These are phyloP conservation scores for Wickerhamomyces sydowiorum DNA, from an alignment of 805 yeast species.

Conservation along the genomic window DNA sequence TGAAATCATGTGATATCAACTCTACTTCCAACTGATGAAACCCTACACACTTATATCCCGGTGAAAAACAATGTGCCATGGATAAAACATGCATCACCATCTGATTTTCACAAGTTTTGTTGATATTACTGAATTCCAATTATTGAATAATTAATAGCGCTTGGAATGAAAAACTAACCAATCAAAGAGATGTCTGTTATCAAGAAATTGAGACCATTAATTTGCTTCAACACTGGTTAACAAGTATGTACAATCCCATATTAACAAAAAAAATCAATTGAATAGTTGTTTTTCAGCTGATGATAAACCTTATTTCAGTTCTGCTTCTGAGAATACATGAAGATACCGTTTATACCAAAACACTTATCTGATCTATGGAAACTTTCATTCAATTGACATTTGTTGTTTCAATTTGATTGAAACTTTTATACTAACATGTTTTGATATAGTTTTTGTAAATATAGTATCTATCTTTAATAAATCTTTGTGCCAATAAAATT, in stretches of 20 bases:
- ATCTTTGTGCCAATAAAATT: no score
- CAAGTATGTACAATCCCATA: not conserved
- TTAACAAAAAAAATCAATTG: not conserved
- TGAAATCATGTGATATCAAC: no score
- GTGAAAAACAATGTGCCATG: slow-evolving; percentile 68
- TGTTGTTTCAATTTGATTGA: no score
- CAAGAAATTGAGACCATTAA: no score
- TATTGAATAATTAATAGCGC: no score
- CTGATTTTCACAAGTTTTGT: slow-evolving; percentile 43
- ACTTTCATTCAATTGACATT: not conserved
- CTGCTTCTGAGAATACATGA: slow-evolving; percentile 93
- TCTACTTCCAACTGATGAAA: slow-evolving; percentile 15
- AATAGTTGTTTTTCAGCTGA: slow-evolving; percentile 31
- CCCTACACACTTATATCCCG: slow-evolving; percentile 30
- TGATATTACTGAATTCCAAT: no score
- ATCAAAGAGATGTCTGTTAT: no score
- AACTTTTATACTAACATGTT: no score
- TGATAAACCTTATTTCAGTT: slow-evolving; percentile 74
- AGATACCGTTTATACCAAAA: slow-evolving; percentile 71
- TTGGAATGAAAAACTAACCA: no score
- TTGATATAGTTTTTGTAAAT: no score
- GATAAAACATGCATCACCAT: slow-evolving; percentile 97
- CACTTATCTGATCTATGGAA: slow-evolving; percentile 17
- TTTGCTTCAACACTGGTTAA: not conserved
- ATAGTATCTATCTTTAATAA: no score